Evolutionary conservation across 768 basidiomycete species (phyloP).

Genomic region (Gloeostereum incarnatum): DNA sequence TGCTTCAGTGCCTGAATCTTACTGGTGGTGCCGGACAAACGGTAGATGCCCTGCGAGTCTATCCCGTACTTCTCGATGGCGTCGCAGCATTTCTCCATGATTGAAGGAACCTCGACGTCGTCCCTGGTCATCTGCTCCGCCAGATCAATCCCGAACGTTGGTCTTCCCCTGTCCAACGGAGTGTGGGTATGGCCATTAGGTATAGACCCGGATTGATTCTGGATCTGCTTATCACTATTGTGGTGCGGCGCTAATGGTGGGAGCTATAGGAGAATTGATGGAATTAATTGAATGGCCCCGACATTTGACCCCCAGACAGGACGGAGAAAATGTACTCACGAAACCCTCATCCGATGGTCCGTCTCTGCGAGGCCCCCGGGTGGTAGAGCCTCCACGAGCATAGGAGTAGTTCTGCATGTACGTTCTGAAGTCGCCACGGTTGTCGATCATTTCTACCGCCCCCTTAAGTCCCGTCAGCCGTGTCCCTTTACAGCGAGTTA

Average conservation of each 20-base stretch:
- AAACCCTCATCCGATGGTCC: conserved; percentile 90
- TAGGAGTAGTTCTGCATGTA: conserved; percentile 98
- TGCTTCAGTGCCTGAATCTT: conserved; percentile 79
- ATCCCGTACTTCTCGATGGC: conserved; percentile 91
- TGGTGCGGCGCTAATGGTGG: conserved; percentile 48
- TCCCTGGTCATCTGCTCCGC: conserved; percentile 92
- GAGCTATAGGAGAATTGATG: conserved; percentile 29
- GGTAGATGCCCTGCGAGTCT: conserved; percentile 81
- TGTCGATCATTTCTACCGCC: conserved; percentile 87
- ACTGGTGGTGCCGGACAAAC: conserved; percentile 85
- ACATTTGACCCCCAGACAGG: conserved; percentile 3
- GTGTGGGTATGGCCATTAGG: conserved; percentile 16
- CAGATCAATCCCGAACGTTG: conserved; percentile 92
- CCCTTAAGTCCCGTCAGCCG: conserved; percentile 62
- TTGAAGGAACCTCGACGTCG: conserved; percentile 78
- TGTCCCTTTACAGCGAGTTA: too few relatives aligned
- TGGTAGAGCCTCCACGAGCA: conserved; percentile 56
- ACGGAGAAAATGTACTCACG: conserved; percentile 43
- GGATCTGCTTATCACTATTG: conserved; percentile 12
- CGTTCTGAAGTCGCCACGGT: conserved; percentile 87
- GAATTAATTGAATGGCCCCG: too few relatives aligned
- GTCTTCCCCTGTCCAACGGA: conserved; percentile 49
- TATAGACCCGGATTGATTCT: conserved; percentile 13
- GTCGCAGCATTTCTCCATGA: conserved; percentile 82
- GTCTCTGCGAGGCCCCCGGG: conserved; percentile 75